Conservation (phyloP, 2,329 filamentous ascomycete species). For the Talaromyces sp. region DNA sequence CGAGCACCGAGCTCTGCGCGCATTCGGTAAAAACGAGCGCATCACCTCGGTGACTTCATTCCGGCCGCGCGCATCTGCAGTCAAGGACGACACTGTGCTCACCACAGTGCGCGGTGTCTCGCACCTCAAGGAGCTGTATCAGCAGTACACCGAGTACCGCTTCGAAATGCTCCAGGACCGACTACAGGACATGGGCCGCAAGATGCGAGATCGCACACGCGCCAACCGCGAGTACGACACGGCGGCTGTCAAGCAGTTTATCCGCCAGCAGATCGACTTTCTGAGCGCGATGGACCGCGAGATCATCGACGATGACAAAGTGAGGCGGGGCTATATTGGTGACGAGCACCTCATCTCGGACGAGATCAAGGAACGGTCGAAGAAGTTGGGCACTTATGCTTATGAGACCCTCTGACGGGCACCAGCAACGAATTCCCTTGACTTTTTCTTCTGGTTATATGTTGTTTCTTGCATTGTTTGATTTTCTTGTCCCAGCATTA, state of each 20-base stretch:
- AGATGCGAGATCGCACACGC: constrained; percentile 26
- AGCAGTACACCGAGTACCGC: constrained; percentile 58
- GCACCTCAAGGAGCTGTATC: constrained; percentile 54
- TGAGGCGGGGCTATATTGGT: constrained; percentile 31
- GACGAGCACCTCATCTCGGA: constrained; percentile 32
- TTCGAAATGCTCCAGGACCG: constrained; percentile 60
- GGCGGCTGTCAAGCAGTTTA: constrained; percentile 22
- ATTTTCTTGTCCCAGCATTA: neutral
- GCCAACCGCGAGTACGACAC: constrained; percentile 29
- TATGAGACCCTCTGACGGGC: neutral
- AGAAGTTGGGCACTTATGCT: constrained; percentile 16
- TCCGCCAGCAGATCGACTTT: constrained; percentile 21
- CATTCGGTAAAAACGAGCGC: constrained; percentile 55
- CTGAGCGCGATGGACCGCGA: constrained; percentile 44
- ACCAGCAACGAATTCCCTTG: neutral
- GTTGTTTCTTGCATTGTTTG: neutral
- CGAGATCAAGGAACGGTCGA: constrained; percentile 26
- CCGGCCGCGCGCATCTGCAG: constrained; percentile 50
- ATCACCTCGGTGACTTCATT: constrained; percentile 65
- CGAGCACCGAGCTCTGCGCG: constrained; percentile 57
- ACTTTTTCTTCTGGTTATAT: neutral
- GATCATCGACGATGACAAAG: constrained; percentile 36
- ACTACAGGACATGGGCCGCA: constrained; percentile 25
- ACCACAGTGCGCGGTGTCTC: constrained; percentile 57
- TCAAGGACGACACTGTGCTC: constrained; percentile 58